Evolutionary conservation across 345 rosid species (phyloP).

Genomic region (Kandelia obovata): DNA sequence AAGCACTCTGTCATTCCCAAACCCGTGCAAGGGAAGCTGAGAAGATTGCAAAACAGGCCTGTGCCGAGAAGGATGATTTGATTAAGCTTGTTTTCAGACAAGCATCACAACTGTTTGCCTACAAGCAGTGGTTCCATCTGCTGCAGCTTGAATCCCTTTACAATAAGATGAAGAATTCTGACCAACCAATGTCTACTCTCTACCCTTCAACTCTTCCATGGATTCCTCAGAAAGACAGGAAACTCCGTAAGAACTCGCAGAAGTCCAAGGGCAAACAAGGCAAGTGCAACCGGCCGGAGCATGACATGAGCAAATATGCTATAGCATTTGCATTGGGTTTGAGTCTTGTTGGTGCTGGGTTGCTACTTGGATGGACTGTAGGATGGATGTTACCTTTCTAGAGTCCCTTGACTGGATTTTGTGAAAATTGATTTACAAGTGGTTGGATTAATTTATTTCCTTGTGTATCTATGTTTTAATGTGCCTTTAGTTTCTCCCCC

Average conservation of each 20-base stretch:
- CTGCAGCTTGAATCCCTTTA: conserved; percentile 75
- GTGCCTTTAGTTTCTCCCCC: too few relatives aligned
- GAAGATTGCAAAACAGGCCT: conserved; percentile 70
- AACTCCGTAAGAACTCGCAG: conserved; percentile 30
- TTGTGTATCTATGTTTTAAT: too few relatives aligned
- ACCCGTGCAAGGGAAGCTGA: conserved; percentile 98
- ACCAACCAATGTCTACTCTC: conserved; percentile 42
- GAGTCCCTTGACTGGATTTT: conserved; percentile 7
- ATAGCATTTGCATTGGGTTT: conserved; percentile 74
- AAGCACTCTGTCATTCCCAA: conserved; percentile 89
- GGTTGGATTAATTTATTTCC: conserved; percentile 9
- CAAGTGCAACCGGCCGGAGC: conserved; percentile 34
- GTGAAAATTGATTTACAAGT: conserved; percentile 18
- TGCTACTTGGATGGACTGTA: conserved; percentile 93
- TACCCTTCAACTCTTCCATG: conserved; percentile 53
- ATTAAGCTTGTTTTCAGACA: conserved; percentile 79
- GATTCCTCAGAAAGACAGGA: conserved; percentile 43
- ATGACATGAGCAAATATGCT: conserved; percentile 42
- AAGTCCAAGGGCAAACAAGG: conserved; percentile 33
- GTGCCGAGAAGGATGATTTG: conserved; percentile 77
- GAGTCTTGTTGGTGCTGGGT: conserved; percentile 93
- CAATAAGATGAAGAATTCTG: conserved; percentile 54
- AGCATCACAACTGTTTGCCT: conserved; percentile 91
- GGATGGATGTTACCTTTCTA: conserved; percentile 77
- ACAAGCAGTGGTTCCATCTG: conserved; percentile 85